Evolutionary conservation across 139 green algal genomes (phyloP).

Genomic region (Coccomyxa sp.): DNA sequence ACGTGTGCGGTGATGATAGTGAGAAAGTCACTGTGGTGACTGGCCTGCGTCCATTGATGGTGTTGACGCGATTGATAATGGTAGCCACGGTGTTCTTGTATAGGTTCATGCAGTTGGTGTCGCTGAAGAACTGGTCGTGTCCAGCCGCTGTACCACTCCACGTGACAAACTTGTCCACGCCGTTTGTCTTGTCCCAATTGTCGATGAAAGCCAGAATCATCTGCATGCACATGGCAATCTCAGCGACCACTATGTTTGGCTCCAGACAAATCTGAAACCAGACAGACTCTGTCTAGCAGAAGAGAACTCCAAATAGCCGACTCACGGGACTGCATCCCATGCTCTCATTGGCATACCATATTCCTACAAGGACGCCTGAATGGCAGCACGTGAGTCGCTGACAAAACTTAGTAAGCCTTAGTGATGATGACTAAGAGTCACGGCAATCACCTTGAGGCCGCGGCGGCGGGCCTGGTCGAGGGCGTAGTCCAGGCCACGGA

Average conservation of each 20-base stretch:
- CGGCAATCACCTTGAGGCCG: constrained; percentile 27
- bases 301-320: too few species aligned
- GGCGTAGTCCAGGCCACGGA: constrained; percentile 48
- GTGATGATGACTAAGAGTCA: background rate
- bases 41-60: constrained; percentile 29
- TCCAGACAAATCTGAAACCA: too few species aligned
- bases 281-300: too few species aligned
- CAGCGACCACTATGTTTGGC: too few species aligned
- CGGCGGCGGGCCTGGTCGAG: constrained; percentile 31
- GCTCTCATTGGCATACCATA: too few species aligned
- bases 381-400: background rate
- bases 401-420: too few species aligned
- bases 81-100: constrained; percentile 28
- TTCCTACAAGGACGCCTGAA: background rate
- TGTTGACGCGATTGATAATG: constrained; percentile 37
- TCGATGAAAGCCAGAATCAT: constrained; percentile 44
- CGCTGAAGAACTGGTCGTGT: constrained; percentile 45
- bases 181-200: constrained; percentile 41
- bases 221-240: constrained; percentile 8
- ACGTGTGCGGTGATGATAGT: too few species aligned
- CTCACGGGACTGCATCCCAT: too few species aligned
- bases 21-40: too few species aligned
- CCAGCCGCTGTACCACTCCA: constrained; percentile 16
- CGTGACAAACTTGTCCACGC: constrained; percentile 36
- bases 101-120: constrained; percentile 18